Conservation (phyloP, 2,329 filamentous ascomycete genomes). For the Pseudocercospora fuligena region DNA sequence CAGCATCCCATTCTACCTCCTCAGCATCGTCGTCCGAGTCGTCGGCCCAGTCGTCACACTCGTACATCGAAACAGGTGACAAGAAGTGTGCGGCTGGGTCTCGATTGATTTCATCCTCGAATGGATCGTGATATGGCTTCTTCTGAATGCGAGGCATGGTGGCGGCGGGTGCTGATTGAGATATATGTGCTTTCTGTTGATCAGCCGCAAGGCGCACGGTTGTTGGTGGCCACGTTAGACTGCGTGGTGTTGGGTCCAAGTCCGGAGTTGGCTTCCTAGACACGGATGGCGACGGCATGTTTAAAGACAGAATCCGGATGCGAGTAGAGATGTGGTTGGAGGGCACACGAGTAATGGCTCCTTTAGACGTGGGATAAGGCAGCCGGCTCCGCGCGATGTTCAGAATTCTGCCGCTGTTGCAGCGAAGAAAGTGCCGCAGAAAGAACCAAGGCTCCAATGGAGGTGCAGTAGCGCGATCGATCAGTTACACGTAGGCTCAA, state of each 20-base stretch:
- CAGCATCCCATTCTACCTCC: conserved; percentile 40
- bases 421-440: conserved; percentile 15
- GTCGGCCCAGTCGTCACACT: conserved; percentile 39
- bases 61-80: conserved; percentile 35
- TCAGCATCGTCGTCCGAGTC: conserved; percentile 35
- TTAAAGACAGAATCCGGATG: conserved; percentile 9
- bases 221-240: conserved; percentile 30
- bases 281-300: conserved; percentile 28
- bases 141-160: conserved; percentile 16
- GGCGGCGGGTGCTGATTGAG: conserved; percentile 21
- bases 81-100: conserved; percentile 40
- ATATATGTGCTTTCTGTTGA: conserved; percentile 25
- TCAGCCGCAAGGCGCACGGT: conserved; percentile 17
- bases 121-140: conserved; percentile 20
- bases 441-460: conserved; percentile 4
- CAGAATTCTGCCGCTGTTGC: conserved; percentile 19
- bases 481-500: conserved; percentile 19
- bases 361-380: conserved; percentile 25
- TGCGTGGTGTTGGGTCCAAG: conserved; percentile 27
- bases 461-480: conserved; percentile 27
- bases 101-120: conserved; percentile 38
- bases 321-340: conserved; percentile 24
- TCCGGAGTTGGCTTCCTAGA: conserved; percentile 4
- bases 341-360: conserved; percentile 18
- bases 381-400: conserved; percentile 14